A percentile compares a stretch with the other conserved stretches of the same genome.
These are phyloP conservation scores for Blepharisma undulans DNA, from an alignment of 169 alveolate genomes.

Conservation along the genomic window DNA sequence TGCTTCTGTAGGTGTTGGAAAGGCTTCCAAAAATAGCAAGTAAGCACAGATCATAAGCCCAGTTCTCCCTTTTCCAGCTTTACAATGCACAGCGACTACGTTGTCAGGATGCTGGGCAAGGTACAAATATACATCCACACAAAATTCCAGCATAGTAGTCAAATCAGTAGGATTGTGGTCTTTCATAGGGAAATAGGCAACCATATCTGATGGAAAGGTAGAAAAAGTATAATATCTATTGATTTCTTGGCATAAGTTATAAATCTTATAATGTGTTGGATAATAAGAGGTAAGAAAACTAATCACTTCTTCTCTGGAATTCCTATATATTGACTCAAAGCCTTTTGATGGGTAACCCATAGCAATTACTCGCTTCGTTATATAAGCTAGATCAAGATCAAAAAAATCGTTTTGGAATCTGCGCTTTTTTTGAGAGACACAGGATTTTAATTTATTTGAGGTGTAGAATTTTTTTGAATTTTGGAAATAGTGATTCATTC, in stretches of 20 bases:
- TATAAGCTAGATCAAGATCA: slow-evolving; percentile 86
- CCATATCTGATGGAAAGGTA: slow-evolving; percentile 39
- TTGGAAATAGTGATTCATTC: slow-evolving; percentile 19
- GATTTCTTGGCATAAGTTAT: slow-evolving; percentile 86
- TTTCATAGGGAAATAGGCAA: slow-evolving; percentile 77
- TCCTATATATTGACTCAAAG: slow-evolving; percentile 85
- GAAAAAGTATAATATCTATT: slow-evolving; percentile 44
- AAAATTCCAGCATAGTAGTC: slow-evolving; percentile 74
- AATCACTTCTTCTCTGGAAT: slow-evolving; percentile 85
- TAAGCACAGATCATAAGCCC: slow-evolving; percentile 89
- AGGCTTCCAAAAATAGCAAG: slow-evolving; percentile 62
- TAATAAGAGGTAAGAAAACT: slow-evolving; percentile 82
- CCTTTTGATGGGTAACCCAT: slow-evolving; percentile 91
- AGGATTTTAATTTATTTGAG: neutral
- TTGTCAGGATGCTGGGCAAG: slow-evolving; percentile 61
- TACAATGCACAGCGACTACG: slow-evolving; percentile 89
- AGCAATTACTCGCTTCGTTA: slow-evolving; percentile 88
- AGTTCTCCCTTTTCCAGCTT: slow-evolving; percentile 94
- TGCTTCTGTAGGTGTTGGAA: slow-evolving; percentile 63
- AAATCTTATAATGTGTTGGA: slow-evolving; percentile 80
- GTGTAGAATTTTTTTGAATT: neutral
- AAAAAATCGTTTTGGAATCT: slow-evolving; percentile 74
- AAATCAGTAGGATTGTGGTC: slow-evolving; percentile 85
- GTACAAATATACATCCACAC: slow-evolving; percentile 74
- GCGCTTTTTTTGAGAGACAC: slow-evolving; percentile 75